These are phyloP conservation scores for Plantago coronopus DNA, from an alignment of 305 asterid genomes.

Conservation along the genomic window DNA sequence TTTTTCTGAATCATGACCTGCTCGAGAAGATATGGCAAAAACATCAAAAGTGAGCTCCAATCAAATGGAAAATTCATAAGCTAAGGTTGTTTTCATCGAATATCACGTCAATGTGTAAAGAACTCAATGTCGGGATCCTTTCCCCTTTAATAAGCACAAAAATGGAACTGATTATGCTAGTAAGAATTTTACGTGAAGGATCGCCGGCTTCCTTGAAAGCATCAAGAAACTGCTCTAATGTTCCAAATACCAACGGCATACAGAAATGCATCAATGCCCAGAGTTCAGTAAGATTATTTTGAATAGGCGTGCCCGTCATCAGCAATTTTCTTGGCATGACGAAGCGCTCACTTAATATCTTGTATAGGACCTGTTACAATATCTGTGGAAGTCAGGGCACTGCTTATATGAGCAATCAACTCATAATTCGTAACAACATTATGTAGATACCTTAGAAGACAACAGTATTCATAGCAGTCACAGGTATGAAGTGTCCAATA, in stretches of 20 bases:
- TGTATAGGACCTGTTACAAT: constrained; percentile 67
- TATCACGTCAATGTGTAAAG: constrained; percentile 3
- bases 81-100: constrained; percentile 3
- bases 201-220: constrained; percentile 89
- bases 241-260: constrained; percentile 78
- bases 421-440: neutral
- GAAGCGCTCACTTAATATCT: constrained; percentile 56
- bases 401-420: neutral
- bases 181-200: constrained; percentile 49
- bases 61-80: constrained; percentile 10
- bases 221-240: constrained; percentile 64
- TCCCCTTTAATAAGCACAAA: constrained; percentile 7
- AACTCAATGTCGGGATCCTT: constrained; percentile 8
- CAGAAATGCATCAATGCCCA: constrained; percentile 95
- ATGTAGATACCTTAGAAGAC: neutral
- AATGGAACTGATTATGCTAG: constrained; percentile 15
- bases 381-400: neutral
- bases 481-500: no score
- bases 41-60: constrained; percentile 15
- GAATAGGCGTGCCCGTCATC: constrained; percentile 97
- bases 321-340: constrained; percentile 83
- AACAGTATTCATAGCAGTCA: neutral
- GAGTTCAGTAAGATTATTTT: constrained; percentile 85
- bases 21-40: constrained; percentile 21
- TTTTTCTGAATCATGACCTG: constrained; percentile 57